These are phyloP conservation scores for Xenoacremonium recifei DNA, from an alignment of 2,329 filamentous ascomycete species.

Conservation along the genomic window DNA sequence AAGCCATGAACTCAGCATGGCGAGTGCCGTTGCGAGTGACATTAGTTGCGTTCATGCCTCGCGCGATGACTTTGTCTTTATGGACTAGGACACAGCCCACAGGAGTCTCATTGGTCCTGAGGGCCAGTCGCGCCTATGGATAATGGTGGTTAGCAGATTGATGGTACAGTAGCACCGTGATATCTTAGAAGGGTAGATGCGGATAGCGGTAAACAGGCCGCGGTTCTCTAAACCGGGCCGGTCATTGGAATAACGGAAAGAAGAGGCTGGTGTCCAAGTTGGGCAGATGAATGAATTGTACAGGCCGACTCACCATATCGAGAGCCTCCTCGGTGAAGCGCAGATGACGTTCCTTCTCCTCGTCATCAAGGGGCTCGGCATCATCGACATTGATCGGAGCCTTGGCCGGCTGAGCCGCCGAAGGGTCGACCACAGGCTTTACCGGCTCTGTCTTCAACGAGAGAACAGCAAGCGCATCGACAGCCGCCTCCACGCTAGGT, in stretches of 20 bases:
- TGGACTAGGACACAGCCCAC: slow-evolving; percentile 94
- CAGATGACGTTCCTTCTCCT: slow-evolving; percentile 34
- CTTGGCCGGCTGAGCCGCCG: too few relatives aligned
- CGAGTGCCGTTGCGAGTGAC: slow-evolving; percentile 86
- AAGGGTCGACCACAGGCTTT: not conserved
- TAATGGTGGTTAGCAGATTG: slow-evolving; percentile 12
- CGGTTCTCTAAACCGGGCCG: too few relatives aligned
- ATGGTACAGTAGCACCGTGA: too few relatives aligned
- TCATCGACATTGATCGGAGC: slow-evolving; percentile 20
- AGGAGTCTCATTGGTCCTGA: slow-evolving; percentile 86
- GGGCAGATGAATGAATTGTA: too few relatives aligned
- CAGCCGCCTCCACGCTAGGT: slow-evolving; percentile 8
- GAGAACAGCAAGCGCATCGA: slow-evolving; percentile 18
- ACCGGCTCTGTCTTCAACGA: slow-evolving; percentile 11
- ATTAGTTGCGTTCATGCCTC: slow-evolving; percentile 97
- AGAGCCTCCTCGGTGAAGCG: slow-evolving; percentile 83
- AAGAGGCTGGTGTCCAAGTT: too few relatives aligned
- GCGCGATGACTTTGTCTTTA: slow-evolving; percentile 74
- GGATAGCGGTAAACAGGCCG: too few relatives aligned
- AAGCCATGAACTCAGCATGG: slow-evolving; percentile 92
- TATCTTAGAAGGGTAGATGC: too few relatives aligned
- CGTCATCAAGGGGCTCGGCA: slow-evolving; percentile 28
- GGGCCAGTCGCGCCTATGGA: slow-evolving; percentile 77
- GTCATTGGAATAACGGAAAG: too few relatives aligned
- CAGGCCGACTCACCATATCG: slow-evolving; percentile 74